phyloP scores from a whole-genome alignment of 768 basidiomycete genomes.

The Tephrocybe sp. region DNA sequence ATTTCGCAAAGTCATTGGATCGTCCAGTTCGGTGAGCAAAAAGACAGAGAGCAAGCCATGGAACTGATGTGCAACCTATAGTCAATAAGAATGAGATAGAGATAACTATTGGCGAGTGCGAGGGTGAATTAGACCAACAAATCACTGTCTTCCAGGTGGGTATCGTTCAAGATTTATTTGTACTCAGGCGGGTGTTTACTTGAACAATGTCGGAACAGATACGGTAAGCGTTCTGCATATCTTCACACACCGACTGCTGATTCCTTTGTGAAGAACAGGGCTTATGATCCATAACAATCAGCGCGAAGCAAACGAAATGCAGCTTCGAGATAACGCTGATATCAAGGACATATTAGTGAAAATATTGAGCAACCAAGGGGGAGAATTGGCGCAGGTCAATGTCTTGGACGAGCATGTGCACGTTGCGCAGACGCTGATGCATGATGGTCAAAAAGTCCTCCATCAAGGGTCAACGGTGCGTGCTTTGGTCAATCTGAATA shows the following conservation, averaged over 20 bases:
- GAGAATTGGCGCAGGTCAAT: slow-evolving; percentile 35
- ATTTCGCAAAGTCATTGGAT: slow-evolving; percentile 41
- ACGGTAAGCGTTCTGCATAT: slow-evolving; percentile 17
- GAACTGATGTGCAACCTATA: slow-evolving; percentile 20
- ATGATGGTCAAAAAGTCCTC: slow-evolving; percentile 47
- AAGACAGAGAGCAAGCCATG: background rate
- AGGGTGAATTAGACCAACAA: slow-evolving; percentile 39
- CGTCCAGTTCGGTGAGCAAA: slow-evolving; percentile 36
- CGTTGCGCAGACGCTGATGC: slow-evolving; percentile 50
- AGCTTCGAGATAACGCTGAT: slow-evolving; percentile 30
- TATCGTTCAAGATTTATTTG: background rate
- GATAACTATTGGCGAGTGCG: slow-evolving; percentile 43
- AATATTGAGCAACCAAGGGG: slow-evolving; percentile 32
- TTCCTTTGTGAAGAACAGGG: slow-evolving; percentile 22
- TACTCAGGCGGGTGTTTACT: no score
- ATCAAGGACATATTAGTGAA: slow-evolving; percentile 39
- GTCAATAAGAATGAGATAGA: slow-evolving; percentile 48
- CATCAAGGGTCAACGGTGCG: slow-evolving; percentile 6
- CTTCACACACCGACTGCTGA: background rate
- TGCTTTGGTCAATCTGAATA: background rate
- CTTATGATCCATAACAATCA: slow-evolving; percentile 28
- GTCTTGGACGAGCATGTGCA: slow-evolving; percentile 35
- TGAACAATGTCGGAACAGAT: slow-evolving; percentile 15
- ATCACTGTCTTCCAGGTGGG: slow-evolving; percentile 45
- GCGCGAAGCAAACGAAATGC: slow-evolving; percentile 26